phyloP scores from a whole-genome alignment of 257 asterid species.

The Solanum raphanifolium region DNA sequence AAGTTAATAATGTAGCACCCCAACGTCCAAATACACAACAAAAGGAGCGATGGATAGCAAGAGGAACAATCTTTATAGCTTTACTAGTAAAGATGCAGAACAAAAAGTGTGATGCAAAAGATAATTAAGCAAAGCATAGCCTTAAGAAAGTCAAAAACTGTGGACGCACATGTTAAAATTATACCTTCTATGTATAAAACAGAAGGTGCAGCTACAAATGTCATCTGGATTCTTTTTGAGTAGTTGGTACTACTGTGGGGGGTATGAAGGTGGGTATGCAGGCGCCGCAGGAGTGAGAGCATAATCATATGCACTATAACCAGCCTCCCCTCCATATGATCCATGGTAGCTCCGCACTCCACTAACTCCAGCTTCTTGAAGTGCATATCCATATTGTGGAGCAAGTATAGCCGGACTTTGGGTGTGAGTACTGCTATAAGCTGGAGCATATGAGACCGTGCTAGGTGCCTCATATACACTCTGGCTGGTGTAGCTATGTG shows the following conservation, averaged over 20 bases:
- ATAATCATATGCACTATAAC: conserved; percentile 5
- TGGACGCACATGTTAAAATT: neutral
- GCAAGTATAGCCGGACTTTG: neutral
- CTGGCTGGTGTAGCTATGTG: neutral
- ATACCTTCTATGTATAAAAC: neutral
- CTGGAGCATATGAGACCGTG: neutral
- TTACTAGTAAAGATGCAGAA: neutral
- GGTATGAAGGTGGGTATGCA: conserved; percentile 12
- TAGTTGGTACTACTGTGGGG: neutral
- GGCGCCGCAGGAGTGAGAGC: neutral
- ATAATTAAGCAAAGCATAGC: neutral
- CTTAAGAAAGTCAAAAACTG: neutral
- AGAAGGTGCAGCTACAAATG: neutral
- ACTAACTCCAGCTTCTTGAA: neutral
- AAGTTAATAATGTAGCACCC: neutral
- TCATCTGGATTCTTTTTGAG: neutral
- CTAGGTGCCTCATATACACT: neutral
- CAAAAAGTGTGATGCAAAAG: neutral
- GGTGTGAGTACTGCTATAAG: neutral
- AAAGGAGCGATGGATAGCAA: conserved; percentile 18
- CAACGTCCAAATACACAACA: conserved; percentile 16
- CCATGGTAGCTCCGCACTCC: neutral
- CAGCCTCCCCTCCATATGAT: conserved; percentile 5
- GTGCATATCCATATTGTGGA: conserved; percentile 3
- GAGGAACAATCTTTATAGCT: conserved; percentile 20